phyloP scores from a whole-genome alignment of 208 protist species.

The Leptomonas pyrrhocoris region DNA sequence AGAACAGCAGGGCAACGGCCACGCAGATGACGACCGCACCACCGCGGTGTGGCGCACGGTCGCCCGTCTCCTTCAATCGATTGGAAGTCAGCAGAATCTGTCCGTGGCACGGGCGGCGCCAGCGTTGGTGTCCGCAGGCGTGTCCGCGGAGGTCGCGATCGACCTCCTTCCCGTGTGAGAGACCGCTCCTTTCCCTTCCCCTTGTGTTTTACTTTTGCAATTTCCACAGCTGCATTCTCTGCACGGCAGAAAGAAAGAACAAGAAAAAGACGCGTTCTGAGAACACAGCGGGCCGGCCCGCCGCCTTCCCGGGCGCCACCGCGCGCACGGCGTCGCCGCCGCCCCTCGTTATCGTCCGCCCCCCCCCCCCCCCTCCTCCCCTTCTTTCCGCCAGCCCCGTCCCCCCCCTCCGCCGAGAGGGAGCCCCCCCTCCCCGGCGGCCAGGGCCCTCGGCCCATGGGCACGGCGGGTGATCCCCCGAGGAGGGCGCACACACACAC shows the following conservation, averaged over 20 bases:
- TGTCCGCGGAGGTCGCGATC: constrained; percentile 33
- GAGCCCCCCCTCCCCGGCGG: too few relatives aligned
- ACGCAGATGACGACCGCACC: background rate
- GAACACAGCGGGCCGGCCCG: too few relatives aligned
- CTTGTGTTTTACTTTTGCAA: background rate
- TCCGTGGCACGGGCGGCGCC: constrained; percentile 40
- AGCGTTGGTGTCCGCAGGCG: constrained; percentile 41
- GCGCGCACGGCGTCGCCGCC: too few relatives aligned
- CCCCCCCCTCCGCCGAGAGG: background rate
- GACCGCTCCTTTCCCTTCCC: background rate
- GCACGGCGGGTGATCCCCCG: too few relatives aligned
- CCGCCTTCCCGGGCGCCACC: too few relatives aligned
- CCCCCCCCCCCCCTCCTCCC: too few relatives aligned
- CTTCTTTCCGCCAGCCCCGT: too few relatives aligned
- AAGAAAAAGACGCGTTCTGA: constrained; percentile 3
- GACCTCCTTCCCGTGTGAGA: constrained; percentile 33
- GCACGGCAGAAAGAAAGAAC: background rate
- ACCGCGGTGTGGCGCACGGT: constrained; percentile 28
- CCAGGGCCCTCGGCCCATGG: too few relatives aligned
- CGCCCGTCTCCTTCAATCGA: constrained; percentile 22
- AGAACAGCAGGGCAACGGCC: background rate
- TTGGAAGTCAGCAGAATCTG: constrained; percentile 22
- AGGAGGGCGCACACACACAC: too few relatives aligned
- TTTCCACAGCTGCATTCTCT: background rate
- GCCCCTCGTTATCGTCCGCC: too few relatives aligned